Evolutionary conservation across 192 early-diverging fungal species (phyloP), one percentile per base, ranked within the genome.

Genomic region (Thamnidium elegans): DNA sequence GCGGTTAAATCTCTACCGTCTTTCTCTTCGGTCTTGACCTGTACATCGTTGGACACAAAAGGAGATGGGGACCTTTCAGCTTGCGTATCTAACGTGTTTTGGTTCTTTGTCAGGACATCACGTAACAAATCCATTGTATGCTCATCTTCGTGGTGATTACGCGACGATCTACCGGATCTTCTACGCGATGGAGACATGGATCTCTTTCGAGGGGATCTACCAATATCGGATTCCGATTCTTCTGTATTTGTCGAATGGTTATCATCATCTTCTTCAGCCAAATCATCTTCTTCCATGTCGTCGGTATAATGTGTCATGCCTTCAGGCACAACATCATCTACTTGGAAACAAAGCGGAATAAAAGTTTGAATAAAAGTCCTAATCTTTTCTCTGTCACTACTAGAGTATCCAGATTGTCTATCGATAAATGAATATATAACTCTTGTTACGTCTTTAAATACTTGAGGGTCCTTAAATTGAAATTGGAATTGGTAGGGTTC

Each of bases 401-500:
- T 32, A 60, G 71, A 61, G 72, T 79, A 61, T 65, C 78, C 72
- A 75, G 73, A 53, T 69, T 84, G 76, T 50, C 77, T 67, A n/a
- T 92, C 90, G 4, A 93, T 84, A 68, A 86, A 88, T 3, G 83
- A 79, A 64, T 89, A 78, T 7, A 97, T 76, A 10, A 96, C 71
- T 23, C 84, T 87, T 45, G 86, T 85, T 34, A 90, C 86, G 61
- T 97, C 90, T 26, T 84, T 79, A 65, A 97, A 91, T 3, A 96
- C 78, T 2, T 81, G 80, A 1, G 73, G 58, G 58, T 96, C 93
- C 10, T 82, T 80, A 65, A 96, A 91, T 11, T 55, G 52, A 65
- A 90, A 94, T 62, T 92, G 88, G 47, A 94, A 86, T 70, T 97
- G 96, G 65, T 94, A 88, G 50, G 66, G 78, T 68, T 72, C 62